Conservation (phyloP, 148 eudicot species). For the Rhododendron simsii region DNA sequence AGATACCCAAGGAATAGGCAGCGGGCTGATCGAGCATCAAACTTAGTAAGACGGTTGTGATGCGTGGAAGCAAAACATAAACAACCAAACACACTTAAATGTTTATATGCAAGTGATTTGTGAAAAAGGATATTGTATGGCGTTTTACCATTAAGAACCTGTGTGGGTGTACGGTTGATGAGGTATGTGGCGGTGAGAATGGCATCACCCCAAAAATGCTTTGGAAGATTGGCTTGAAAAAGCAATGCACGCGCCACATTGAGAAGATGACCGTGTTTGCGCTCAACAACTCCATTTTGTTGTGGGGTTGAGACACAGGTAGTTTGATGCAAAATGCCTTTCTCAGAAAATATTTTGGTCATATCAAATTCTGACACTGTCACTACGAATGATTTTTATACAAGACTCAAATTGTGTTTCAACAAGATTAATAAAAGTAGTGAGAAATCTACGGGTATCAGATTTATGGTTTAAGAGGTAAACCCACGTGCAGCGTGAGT, state of each 20-base stretch:
- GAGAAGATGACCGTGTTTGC: background rate
- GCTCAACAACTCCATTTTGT: background rate
- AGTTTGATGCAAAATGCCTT: background rate
- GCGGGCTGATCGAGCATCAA: background rate
- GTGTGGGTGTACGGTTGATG: background rate
- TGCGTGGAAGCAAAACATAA: background rate
- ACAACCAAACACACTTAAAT: background rate
- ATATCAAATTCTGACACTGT: background rate
- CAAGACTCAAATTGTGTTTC: background rate
- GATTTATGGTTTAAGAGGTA: background rate
- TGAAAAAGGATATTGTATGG: background rate
- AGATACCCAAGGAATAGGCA: background rate
- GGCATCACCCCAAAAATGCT: background rate
- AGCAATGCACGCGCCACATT: background rate
- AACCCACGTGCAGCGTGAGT: background rate
- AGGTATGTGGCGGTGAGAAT: background rate
- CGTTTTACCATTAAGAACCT: background rate
- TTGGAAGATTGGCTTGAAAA: background rate
- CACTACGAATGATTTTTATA: background rate
- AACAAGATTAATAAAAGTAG: background rate
- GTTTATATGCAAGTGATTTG: background rate
- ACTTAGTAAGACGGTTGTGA: background rate
- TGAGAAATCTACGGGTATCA: background rate
- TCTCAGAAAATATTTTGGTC: background rate
- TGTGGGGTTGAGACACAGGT: background rate